Percentiles rank a stretch among this genome's conserved stretches.
These are phyloP conservation scores for Salicornia ramosissima DNA, from an alignment of 148 eudicot genomes.

Conservation along the genomic window DNA sequence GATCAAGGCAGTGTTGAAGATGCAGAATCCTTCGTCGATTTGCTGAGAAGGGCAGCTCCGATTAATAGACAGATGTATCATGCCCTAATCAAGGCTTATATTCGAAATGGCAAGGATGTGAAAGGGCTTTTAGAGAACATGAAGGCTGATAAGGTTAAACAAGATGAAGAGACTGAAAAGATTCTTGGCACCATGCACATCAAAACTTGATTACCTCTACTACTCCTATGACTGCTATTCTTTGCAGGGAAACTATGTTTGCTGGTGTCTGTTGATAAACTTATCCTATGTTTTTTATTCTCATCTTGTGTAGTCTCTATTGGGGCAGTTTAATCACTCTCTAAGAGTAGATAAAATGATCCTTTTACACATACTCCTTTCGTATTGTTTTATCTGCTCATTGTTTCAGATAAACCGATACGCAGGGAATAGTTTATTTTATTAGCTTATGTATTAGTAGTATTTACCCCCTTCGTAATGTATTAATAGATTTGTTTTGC, in stretches of 20 bases:
- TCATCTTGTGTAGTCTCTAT: not conserved
- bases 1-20: conserved; percentile 51
- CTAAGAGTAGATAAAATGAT: no score
- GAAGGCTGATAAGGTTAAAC: conserved; percentile 47
- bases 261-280: not conserved
- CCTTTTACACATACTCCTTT: not conserved
- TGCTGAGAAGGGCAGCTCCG: conserved; percentile 39
- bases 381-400: no score
- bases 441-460: no score
- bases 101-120: conserved; percentile 47
- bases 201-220: not conserved
- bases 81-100: conserved; percentile 42
- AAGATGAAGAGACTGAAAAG: conserved; percentile 42
- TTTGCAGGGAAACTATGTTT: not conserved
- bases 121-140: conserved; percentile 38
- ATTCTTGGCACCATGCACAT: conserved; percentile 35
- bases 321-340: not conserved
- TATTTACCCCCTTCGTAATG: no score
- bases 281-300: not conserved
- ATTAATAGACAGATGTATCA: conserved; percentile 55
- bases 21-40: conserved; percentile 45
- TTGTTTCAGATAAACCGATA: no score
- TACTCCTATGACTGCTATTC: not conserved
- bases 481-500: no score
- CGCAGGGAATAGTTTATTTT: no score